These are phyloP conservation scores for Cytospora schulzeri DNA, from an alignment of 2,329 filamentous ascomycete species.

Conservation along the genomic window DNA sequence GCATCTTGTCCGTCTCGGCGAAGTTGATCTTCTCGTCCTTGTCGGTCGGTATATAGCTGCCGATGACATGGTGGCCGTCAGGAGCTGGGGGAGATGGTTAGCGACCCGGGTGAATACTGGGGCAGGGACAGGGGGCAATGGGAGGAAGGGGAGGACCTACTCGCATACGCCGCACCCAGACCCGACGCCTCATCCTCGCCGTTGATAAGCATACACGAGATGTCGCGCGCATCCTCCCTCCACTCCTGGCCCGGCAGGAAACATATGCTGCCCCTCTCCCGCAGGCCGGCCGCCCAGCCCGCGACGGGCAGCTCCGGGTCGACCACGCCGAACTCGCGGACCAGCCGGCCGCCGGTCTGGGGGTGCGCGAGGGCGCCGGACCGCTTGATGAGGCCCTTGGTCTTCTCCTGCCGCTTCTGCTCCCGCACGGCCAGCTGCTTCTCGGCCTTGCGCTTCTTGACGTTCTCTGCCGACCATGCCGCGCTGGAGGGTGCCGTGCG, in stretches of 20 bases:
- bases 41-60: conserved; percentile 48
- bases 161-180: conserved; percentile 45
- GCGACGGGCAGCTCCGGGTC: conserved; percentile 37
- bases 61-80: conserved; percentile 40
- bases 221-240: conserved; percentile 35
- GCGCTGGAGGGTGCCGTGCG: conserved; percentile 48
- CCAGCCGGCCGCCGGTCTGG: conserved; percentile 39
- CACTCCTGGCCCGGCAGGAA: conserved; percentile 38
- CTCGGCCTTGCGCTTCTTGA: conserved; percentile 49
- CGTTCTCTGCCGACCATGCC: conserved; percentile 57
- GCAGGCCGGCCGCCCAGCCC: conserved; percentile 44
- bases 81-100: conserved; percentile 34
- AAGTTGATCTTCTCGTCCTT: conserved; percentile 40
- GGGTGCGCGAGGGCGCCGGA: conserved; percentile 36
- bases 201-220: conserved; percentile 45
- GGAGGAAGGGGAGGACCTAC: background rate
- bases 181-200: conserved; percentile 43
- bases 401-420: conserved; percentile 18
- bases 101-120: conserved; percentile 1
- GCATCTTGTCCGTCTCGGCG: background rate
- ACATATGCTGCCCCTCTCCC: conserved; percentile 42
- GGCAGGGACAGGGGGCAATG: conserved; percentile 20
- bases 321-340: conserved; percentile 39
- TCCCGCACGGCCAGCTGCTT: conserved; percentile 39
- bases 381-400: conserved; percentile 37